phyloP scores from a whole-genome alignment of 2,329 filamentous ascomycete genomes.

The Fusarium fujikuroi region DNA sequence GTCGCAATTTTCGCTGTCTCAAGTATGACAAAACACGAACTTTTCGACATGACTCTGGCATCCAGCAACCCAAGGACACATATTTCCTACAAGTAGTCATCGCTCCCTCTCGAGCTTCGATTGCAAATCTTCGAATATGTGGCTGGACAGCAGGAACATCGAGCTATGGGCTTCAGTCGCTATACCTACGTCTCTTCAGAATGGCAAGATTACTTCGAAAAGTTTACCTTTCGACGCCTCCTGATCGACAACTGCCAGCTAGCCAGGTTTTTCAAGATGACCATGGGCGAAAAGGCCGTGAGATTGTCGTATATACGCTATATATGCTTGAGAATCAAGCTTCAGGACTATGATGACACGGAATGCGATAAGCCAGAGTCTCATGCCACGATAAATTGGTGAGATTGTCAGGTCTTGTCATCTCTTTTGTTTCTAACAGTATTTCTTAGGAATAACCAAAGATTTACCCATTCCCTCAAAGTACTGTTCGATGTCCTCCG shows the following conservation, averaged over 20 bases:
- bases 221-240: not conserved
- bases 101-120: not conserved
- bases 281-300: fast-evolving
- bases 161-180: fast-evolving
- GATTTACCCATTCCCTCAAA: fast-evolving
- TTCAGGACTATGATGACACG: not conserved
- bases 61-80: fast-evolving
- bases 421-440: fast-evolving
- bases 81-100: not conserved
- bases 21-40: no score
- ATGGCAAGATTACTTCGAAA: not conserved
- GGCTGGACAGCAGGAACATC: no score
- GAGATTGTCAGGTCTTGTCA: not conserved
- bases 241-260: not conserved
- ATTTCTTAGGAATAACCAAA: not conserved
- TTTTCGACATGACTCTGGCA: fast-evolving
- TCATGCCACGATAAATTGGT: not conserved
- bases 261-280: fast-evolving
- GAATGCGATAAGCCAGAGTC: not conserved
- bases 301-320: not conserved
- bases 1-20: no score
- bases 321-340: not conserved
- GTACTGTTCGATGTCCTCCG: fast-evolving
- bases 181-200: not conserved
- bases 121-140: not conserved